A percentile compares a stretch with the other conserved stretches of the same genome.
Evolutionary conservation across 1,284 basidiomycete species (phyloP).

Genomic region (Filobasidium uniguttulatum): DNA sequence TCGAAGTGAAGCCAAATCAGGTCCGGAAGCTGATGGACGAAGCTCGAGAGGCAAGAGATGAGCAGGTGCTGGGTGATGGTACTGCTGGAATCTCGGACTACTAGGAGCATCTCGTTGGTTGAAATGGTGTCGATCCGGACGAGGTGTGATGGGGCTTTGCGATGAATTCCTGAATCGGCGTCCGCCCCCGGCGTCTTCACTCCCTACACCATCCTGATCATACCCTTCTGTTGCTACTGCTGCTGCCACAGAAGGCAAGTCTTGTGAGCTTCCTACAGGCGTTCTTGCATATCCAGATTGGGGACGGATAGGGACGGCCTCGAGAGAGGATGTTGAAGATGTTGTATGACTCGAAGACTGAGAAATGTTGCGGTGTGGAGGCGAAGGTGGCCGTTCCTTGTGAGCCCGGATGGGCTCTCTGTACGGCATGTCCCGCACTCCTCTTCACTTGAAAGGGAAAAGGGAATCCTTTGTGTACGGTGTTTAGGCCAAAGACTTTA

Average conservation of each 20-base stretch:
- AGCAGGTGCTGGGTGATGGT: not conserved
- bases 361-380: not conserved
- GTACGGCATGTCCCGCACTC: constrained; percentile 2
- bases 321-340: constrained; percentile 24
- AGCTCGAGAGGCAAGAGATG: constrained; percentile 9
- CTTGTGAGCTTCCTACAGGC: too few species aligned
- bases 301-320: constrained; percentile 33
- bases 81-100: not conserved
- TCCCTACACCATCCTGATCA: too few species aligned
- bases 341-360: constrained; percentile 1
- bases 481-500: too few species aligned
- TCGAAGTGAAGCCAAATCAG: constrained; percentile 7
- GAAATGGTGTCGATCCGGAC: not conserved
- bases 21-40: constrained; percentile 6
- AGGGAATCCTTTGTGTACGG: too few species aligned
- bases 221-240: too few species aligned
- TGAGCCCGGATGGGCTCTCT: not conserved
- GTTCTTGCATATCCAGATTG: too few species aligned
- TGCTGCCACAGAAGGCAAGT: too few species aligned
- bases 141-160: not conserved
- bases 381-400: not conserved
- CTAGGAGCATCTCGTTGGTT: not conserved
- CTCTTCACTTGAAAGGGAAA: too few species aligned
- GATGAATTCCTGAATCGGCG: too few species aligned
- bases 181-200: too few species aligned